Percentiles rank a stretch among this genome's conserved stretches.
Evolutionary conservation across 768 basidiomycete species (phyloP).

Genomic region (Solioccasus polychromus): DNA sequence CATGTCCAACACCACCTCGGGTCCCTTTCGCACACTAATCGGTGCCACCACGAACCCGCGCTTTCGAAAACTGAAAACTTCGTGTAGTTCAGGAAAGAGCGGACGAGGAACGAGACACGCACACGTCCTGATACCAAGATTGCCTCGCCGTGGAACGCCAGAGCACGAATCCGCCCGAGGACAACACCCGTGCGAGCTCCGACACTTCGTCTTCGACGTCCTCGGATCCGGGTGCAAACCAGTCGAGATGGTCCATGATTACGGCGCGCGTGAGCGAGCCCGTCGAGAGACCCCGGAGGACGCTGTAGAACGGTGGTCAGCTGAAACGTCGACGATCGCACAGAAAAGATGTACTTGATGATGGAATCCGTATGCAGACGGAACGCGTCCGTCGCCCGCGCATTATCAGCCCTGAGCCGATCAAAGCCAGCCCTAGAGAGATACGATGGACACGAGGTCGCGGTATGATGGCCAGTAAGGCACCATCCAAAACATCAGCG

Average conservation of each 20-base stretch:
- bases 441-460: slow-evolving; percentile 59
- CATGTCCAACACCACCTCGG: slow-evolving; percentile 51
- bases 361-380: slow-evolving; percentile 73
- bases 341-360: slow-evolving; percentile 51
- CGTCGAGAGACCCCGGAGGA: slow-evolving; percentile 41
- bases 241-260: slow-evolving; percentile 72
- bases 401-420: slow-evolving; percentile 47
- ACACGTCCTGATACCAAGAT: slow-evolving; percentile 65
- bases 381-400: slow-evolving; percentile 49
- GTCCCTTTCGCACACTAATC: slow-evolving; percentile 51
- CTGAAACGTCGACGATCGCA: no score
- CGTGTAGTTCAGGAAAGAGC: background rate
- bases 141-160: slow-evolving; percentile 63
- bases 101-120: background rate
- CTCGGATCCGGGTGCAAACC: slow-evolving; percentile 47
- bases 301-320: no score
- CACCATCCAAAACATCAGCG: slow-evolving; percentile 16
- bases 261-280: slow-evolving; percentile 58
- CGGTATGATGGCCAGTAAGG: slow-evolving; percentile 55
- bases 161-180: slow-evolving; percentile 56
- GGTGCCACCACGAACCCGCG: slow-evolving; percentile 53
- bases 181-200: slow-evolving; percentile 55
- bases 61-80: slow-evolving; percentile 44
- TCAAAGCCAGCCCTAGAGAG: slow-evolving; percentile 61
- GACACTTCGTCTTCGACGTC: slow-evolving; percentile 51